phyloP scores from a whole-genome alignment of 2,329 filamentous ascomycete genomes.

The Tolypocladium inflatum region DNA sequence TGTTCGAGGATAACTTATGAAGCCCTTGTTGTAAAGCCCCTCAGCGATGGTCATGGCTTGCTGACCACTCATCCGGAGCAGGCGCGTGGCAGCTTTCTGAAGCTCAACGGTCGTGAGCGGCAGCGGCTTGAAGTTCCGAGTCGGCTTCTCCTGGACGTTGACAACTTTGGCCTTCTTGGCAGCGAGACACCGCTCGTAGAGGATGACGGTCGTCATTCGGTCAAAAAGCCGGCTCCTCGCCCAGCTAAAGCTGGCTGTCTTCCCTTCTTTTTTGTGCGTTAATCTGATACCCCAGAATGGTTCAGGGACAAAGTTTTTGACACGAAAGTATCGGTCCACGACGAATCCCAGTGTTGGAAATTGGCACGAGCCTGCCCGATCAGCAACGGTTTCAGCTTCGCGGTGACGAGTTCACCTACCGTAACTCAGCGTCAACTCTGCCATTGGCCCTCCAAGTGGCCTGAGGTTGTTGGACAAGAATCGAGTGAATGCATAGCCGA shows the following conservation, averaged over 20 bases:
- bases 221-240: slow-evolving; percentile 77
- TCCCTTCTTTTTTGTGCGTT: slow-evolving; percentile 64
- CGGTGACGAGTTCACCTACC: slow-evolving; percentile 37
- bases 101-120: slow-evolving; percentile 93
- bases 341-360: slow-evolving; percentile 96
- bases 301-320: slow-evolving; percentile 89
- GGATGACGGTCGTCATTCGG: slow-evolving; percentile 65
- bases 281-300: slow-evolving; percentile 89
- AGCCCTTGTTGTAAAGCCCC: slow-evolving; percentile 82
- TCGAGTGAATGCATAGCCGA: slow-evolving; percentile 86
- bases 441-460: slow-evolving; percentile 56
- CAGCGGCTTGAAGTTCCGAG: slow-evolving; percentile 86
- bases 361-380: slow-evolving; percentile 67
- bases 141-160: slow-evolving; percentile 83
- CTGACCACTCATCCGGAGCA: slow-evolving; percentile 84
- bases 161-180: slow-evolving; percentile 71
- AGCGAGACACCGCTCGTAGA: slow-evolving; percentile 76
- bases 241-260: slow-evolving; percentile 81
- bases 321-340: slow-evolving; percentile 88
- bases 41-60: slow-evolving; percentile 85
- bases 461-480: slow-evolving; percentile 76
- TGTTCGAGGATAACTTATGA: slow-evolving; percentile 94
- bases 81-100: slow-evolving; percentile 87
- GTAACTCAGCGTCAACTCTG: slow-evolving; percentile 66
- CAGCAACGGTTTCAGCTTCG: not conserved